A percentile compares a stretch with the other conserved stretches of the same genome.
These are phyloP conservation scores for Cicer chorassanicum DNA, from an alignment of 306 rosid genomes.

Conservation along the genomic window DNA sequence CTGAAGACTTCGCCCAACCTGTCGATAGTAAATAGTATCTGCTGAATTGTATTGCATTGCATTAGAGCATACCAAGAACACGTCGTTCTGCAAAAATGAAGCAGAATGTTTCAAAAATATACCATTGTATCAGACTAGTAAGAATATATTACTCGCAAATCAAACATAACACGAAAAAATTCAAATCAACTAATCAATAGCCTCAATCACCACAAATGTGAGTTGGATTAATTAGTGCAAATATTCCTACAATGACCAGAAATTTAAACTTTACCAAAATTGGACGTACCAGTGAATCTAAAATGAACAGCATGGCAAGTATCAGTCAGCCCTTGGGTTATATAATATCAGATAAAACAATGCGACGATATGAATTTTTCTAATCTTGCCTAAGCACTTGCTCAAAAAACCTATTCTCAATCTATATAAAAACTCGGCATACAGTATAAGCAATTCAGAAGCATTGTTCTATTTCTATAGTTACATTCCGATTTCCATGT, in stretches of 20 bases:
- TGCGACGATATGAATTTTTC: background rate
- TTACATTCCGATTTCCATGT: constrained; percentile 18
- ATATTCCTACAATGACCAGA: constrained; percentile 12
- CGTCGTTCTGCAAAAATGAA: constrained; percentile 76
- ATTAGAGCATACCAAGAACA: constrained; percentile 84
- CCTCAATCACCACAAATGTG: constrained; percentile 12
- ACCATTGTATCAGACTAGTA: background rate
- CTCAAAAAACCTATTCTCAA: constrained; percentile 28
- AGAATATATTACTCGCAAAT: constrained; percentile 1
- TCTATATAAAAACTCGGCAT: background rate
- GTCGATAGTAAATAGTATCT: constrained; percentile 83
- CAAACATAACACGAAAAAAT: constrained; percentile 23
- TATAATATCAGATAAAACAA: constrained; percentile 28
- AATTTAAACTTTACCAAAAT: constrained; percentile 5
- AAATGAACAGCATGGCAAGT: constrained; percentile 23
- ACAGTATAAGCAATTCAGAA: constrained; percentile 24
- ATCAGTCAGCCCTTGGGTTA: background rate
- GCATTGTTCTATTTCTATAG: constrained; percentile 20
- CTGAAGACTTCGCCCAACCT: constrained; percentile 61
- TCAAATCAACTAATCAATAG: constrained; percentile 19
- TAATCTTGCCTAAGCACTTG: background rate
- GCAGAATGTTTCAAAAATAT: constrained; percentile 39
- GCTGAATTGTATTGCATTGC: constrained; percentile 88
- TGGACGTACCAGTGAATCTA: background rate
- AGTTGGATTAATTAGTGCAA: constrained; percentile 23